Base-by-base conservation (phyloP, 2,329 filamentous ascomycete genomes). In the Phaeosphaeria sp. region DNA sequence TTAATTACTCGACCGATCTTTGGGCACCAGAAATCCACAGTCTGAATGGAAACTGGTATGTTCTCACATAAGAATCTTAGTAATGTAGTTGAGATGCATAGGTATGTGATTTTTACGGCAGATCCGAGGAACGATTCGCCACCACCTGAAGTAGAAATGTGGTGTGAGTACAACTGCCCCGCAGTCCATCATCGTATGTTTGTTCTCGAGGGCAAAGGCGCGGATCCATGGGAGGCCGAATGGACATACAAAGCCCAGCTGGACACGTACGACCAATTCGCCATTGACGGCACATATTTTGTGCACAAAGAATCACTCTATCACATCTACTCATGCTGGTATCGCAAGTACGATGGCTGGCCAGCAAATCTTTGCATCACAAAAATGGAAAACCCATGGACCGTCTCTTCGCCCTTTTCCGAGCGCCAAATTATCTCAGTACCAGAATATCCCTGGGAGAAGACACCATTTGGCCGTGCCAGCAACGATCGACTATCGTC, bases 251-350 rank as follows among this genome's bases (percentile, higher is more conserved):
- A 83, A 53, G 65, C 76, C 41, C 73, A 82, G 62, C 74, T 84
- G 18, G 72, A 84, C 62, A 84, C 82, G 0, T 84, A 78, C 62
- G 76, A 84, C 59, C 82, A 84, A 58, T 84, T 84, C 61, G 81
- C 82, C 21, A 84, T 84, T 57, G 82, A 84, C 54, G 82, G 82
- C 0, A 84, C 82, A 0, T 84, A 84, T 68, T 83, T 84, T 65
- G 72, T 77, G 55, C 78, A 84, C 65, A 60, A 58, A 36, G 55
- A 52, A 57, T 66, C 54, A 60, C 60, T 79, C 2, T 78, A 79
- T 47, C 76, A 79, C 58, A 72, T 78, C 50, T 79, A 78, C 60
- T 74, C 69, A 10, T 79, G 76, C 58, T 79, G 76, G 76, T 76
- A 78, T 57, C 72, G 69, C n/a, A 69, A 77, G 18, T 82, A 82